phyloP scores from a whole-genome alignment of 768 basidiomycete species.

The Lyophyllum shimeji region DNA sequence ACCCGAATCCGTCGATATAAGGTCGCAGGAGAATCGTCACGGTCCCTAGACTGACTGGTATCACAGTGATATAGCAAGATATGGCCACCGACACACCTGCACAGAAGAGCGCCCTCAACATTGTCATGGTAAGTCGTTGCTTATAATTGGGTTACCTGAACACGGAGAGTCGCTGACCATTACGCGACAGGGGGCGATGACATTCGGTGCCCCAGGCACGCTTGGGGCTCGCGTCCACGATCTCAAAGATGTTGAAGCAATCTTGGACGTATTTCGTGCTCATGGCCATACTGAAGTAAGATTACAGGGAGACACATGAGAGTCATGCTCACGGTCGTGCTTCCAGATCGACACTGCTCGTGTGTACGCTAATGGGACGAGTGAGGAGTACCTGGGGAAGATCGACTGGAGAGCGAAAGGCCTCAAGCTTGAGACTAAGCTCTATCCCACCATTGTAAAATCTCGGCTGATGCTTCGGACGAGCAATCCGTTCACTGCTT shows the following conservation, averaged over 20 bases:
- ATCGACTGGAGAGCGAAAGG: conserved; percentile 49
- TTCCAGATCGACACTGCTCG: conserved; percentile 19
- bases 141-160: too few relatives aligned
- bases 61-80: too few relatives aligned
- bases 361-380: conserved; percentile 47
- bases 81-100: conserved; percentile 21
- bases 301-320: background rate
- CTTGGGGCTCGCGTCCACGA: conserved; percentile 42
- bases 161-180: background rate
- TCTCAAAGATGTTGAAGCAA: conserved; percentile 40
- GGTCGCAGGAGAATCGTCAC: too few relatives aligned
- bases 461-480: background rate
- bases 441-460: conserved; percentile 39
- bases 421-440: conserved; percentile 59
- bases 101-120: conserved; percentile 44
- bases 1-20: too few relatives aligned
- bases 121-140: conserved; percentile 51
- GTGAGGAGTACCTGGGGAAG: conserved; percentile 55
- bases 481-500: background rate
- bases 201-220: conserved; percentile 39
- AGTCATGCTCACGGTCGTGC: conserved; percentile 16
- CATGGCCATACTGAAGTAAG: conserved; percentile 46
- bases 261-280: conserved; percentile 48
- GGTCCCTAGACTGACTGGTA: too few relatives aligned
- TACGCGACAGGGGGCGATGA: conserved; percentile 41